A percentile compares a stretch with the other conserved stretches of the same genome.
These are phyloP conservation scores for Marvania coccoides DNA, from an alignment of 139 green algal species.

Conservation along the genomic window DNA sequence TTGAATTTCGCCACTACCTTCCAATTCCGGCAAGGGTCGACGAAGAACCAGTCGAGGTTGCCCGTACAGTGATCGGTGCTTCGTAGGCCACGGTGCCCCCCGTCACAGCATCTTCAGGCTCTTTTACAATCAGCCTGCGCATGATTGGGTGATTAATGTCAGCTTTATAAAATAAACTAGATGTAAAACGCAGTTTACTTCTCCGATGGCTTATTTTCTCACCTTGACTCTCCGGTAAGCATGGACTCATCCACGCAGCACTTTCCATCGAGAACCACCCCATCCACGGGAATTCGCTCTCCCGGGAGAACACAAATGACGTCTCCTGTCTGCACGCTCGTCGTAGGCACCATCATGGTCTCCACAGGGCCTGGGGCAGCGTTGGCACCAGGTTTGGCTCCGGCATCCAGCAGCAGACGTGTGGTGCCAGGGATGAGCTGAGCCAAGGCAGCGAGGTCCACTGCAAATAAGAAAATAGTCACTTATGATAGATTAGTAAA, in stretches of 20 bases:
- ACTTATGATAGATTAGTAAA: background rate
- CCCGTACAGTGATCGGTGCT: slow-evolving; percentile 59
- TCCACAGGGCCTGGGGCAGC: slow-evolving; percentile 12
- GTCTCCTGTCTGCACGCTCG: slow-evolving; percentile 27
- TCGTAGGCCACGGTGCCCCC: slow-evolving; percentile 81
- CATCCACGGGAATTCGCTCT: slow-evolving; percentile 86
- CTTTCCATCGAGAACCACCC: slow-evolving; percentile 58
- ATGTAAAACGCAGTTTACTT: no score
- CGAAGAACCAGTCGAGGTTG: slow-evolving; percentile 53
- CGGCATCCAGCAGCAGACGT: slow-evolving; percentile 59
- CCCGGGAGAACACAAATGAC: slow-evolving; percentile 79
- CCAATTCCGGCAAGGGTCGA: slow-evolving; percentile 67
- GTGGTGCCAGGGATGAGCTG: slow-evolving; percentile 60
- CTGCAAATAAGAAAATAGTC: slow-evolving; percentile 9
- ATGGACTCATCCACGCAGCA: slow-evolving; percentile 78
- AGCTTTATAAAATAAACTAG: background rate
- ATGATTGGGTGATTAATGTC: background rate
- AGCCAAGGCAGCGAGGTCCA: slow-evolving; percentile 60
- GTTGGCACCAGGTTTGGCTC: background rate
- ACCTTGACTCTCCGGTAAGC: slow-evolving; percentile 71
- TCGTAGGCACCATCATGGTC: slow-evolving; percentile 39
- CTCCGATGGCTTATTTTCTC: no score
- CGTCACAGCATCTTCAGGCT: slow-evolving; percentile 46
- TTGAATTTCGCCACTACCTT: background rate
- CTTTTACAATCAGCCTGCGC: slow-evolving; percentile 40